A percentile compares a stretch with the other conserved stretches of the same genome.
Conservation (phyloP, 1,284 basidiomycete species). For the Microbotryum saponariae region DNA sequence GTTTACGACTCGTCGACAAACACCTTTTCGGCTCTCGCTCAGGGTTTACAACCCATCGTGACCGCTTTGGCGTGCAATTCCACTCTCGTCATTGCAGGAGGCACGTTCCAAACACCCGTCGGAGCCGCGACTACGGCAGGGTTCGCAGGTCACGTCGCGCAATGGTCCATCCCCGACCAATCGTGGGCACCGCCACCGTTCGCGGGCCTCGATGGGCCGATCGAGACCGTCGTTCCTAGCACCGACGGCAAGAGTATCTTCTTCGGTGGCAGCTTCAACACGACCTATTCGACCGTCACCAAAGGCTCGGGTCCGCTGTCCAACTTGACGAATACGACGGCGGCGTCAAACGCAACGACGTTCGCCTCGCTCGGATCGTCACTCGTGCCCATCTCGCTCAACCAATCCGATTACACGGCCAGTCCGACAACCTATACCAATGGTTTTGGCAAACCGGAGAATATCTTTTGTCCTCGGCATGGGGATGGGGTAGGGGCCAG, state of each 20-base stretch:
- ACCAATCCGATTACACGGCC: conserved; percentile 53
- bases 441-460: conserved; percentile 61
- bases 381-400: conserved; percentile 74
- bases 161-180: conserved; percentile 60
- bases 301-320: conserved; percentile 37
- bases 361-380: conserved; percentile 75
- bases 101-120: conserved; percentile 54
- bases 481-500: conserved; percentile 65
- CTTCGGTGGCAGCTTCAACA: conserved; percentile 73
- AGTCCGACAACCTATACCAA: conserved; percentile 59
- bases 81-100: conserved; percentile 73
- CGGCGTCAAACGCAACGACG: conserved; percentile 57
- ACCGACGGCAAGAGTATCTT: conserved; percentile 65
- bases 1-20: conserved; percentile 61
- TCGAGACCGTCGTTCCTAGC: conserved; percentile 69
- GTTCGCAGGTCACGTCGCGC: conserved; percentile 58
- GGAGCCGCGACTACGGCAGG: conserved; percentile 35
- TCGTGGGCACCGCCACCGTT: conserved; percentile 74
- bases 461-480: conserved; percentile 74
- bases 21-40: conserved; percentile 62
- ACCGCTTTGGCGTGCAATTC: conserved; percentile 74
- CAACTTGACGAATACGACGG: conserved; percentile 50
- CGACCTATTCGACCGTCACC: conserved; percentile 24
- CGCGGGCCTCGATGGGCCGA: conserved; percentile 69
- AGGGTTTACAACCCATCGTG: conserved; percentile 68